Evolutionary conservation across 768 basidiomycete genomes (phyloP), one percentile per base, ranked within the genome.

Genomic region (Phylloporus sp.): DNA sequence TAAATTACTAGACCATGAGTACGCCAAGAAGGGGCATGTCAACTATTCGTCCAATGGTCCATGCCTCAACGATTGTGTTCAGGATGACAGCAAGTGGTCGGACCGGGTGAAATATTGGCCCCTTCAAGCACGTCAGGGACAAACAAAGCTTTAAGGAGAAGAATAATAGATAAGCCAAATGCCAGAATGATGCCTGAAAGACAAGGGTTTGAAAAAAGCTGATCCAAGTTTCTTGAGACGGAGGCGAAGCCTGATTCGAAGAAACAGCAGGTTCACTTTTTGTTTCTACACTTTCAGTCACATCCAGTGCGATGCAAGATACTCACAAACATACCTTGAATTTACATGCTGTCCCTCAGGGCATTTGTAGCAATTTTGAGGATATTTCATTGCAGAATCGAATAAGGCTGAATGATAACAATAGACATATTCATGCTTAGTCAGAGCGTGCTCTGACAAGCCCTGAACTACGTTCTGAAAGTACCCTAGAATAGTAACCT

Each of bases 11-110:
- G 10, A 71, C 77, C 1, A 88, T 73, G 10, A 78, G 57, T 11
- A 84, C 76, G 0, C 84, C 85, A 4, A 87, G 34, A 0, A 86
- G 52, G 1, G 85, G 84, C 62, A 76, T 70, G 11, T 85, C 23
- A 1, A 84, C 46, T 61, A 84, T 64, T 58, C 78, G 80, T 20
- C 69, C 75, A 13, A 81, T 44, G 0, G 84, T 78, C n/a, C n/a
- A n/a, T n/a, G n/a, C n/a, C n/a, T n/a, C n/a, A n/a, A n/a, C n/a
- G n/a, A n/a, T n/a, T n/a, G 78, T 75, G 45, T 83, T 79, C 45
- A 81, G 55, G 29, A 86, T 35, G 50, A 86, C 75, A 0, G 79
- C 73, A 15, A 86, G 76, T 0, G 84, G 84, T 1, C 0, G 84
- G 84, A 0, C 81, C 80, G 20, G 67, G 36, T 4, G 73, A 72